Conservation (phyloP, 2,329 filamentous ascomycete genomes). For the Colletotrichum melonis region DNA sequence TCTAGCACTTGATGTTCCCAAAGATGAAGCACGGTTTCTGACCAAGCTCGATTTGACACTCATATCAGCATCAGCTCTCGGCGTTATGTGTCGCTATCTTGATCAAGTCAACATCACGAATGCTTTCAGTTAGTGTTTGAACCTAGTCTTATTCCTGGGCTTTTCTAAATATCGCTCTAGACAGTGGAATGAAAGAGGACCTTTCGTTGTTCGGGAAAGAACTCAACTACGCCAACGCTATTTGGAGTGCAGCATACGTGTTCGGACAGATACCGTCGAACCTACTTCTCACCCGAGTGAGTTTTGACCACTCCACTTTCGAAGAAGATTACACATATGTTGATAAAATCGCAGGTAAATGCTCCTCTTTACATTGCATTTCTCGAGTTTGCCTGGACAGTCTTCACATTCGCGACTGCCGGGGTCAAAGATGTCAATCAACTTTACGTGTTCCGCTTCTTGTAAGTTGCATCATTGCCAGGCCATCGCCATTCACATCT, state of each 20-base stretch:
- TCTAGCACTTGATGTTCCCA: slow-evolving; percentile 40
- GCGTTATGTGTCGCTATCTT: slow-evolving; percentile 43
- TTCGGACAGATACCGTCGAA: slow-evolving; percentile 45
- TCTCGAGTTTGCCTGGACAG: slow-evolving; percentile 40
- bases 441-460: slow-evolving; percentile 43
- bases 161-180: slow-evolving; percentile 25
- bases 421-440: slow-evolving; percentile 39
- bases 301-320: background rate
- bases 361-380: slow-evolving; percentile 41
- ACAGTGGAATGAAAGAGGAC: slow-evolving; percentile 46
- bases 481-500: background rate
- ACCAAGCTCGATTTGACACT: slow-evolving; percentile 44
- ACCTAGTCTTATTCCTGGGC: no score
- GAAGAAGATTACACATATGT: background rate
- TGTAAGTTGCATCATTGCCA: slow-evolving; percentile 18
- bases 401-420: slow-evolving; percentile 43
- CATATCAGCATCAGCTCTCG: slow-evolving; percentile 40
- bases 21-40: slow-evolving; percentile 41
- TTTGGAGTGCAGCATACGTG: slow-evolving; percentile 45
- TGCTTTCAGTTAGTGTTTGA: slow-evolving; percentile 38
- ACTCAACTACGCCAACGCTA: slow-evolving; percentile 44
- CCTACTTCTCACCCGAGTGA: slow-evolving; percentile 40
- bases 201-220: slow-evolving; percentile 44
- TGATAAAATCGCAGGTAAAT: slow-evolving; percentile 34
- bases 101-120: slow-evolving; percentile 44